Conservation (phyloP, 306 rosid genomes). For the Abrus pulchellus region DNA sequence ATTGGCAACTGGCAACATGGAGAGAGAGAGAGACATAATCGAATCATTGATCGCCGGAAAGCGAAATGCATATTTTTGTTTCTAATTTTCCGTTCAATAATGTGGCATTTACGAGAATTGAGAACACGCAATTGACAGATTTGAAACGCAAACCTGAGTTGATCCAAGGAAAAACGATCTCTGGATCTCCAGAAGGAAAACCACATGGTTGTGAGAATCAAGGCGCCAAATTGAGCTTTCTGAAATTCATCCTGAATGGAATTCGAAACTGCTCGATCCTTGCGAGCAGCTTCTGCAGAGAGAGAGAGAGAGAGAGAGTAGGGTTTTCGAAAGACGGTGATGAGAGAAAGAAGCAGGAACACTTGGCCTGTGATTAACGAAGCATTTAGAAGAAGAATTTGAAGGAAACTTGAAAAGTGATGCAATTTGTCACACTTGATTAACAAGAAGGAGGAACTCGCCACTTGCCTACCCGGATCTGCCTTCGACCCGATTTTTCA, state of each 20-base stretch:
- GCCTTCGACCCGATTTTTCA: neutral
- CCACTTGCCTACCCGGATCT: slow-evolving; percentile 16
- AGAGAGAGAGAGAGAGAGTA: slow-evolving; percentile 36
- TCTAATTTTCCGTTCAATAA: neutral
- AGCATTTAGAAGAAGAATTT: slow-evolving; percentile 3
- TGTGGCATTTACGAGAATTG: neutral
- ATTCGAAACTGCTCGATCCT: slow-evolving; percentile 55
- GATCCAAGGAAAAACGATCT: slow-evolving; percentile 80
- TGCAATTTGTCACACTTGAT: neutral
- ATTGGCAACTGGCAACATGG: slow-evolving; percentile 1
- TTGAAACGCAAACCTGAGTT: slow-evolving; percentile 66
- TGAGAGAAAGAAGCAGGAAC: slow-evolving; percentile 15
- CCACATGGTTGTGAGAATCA: slow-evolving; percentile 76
- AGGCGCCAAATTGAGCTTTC: slow-evolving; percentile 43
- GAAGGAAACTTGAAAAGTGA: slow-evolving; percentile 41
- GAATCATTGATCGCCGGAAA: neutral
- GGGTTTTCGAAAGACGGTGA: slow-evolving; percentile 52
- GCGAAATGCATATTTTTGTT: neutral
- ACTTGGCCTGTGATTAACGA: slow-evolving; percentile 24
- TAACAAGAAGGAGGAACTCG: neutral
- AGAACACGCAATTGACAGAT: neutral
- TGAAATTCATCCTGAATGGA: slow-evolving; percentile 50
- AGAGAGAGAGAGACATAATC: neutral
- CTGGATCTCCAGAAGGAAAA: slow-evolving; percentile 82
- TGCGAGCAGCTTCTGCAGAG: slow-evolving; percentile 48